These are phyloP conservation scores for Coffea canephora DNA, from an alignment of 257 asterid genomes.

Conservation along the genomic window DNA sequence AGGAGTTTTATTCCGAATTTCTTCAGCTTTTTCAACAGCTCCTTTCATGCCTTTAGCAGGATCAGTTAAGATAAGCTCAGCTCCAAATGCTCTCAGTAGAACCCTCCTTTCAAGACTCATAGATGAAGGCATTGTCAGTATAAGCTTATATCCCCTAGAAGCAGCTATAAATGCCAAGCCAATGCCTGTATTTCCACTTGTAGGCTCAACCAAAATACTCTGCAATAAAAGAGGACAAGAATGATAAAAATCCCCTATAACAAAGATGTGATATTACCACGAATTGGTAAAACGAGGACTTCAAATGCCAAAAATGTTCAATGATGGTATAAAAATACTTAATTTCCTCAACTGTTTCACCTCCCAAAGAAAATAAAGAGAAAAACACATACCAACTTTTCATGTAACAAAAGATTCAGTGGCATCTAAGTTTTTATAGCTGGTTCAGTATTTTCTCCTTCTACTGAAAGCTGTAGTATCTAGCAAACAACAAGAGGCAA, in stretches of 20 bases:
- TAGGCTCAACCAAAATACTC: conserved; percentile 96
- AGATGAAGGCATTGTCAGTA: conserved; percentile 99
- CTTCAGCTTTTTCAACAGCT: conserved; percentile 94
- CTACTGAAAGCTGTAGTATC: not conserved
- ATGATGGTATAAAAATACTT: not conserved
- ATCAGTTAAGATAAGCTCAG: conserved; percentile 86
- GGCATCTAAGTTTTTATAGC: not conserved
- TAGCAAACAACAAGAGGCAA: not conserved
- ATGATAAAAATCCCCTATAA: not conserved
- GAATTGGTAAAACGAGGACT: not conserved
- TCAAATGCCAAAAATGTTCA: not conserved
- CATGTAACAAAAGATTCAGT: not conserved
- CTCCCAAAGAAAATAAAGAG: not conserved
- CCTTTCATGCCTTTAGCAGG: conserved; percentile 97
- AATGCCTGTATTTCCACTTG: conserved; percentile 98
- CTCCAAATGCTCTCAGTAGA: conserved; percentile 96
- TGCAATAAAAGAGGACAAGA: conserved; percentile 29
- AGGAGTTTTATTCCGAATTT: conserved; percentile 67
- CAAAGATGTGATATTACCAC: not conserved
- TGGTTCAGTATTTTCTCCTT: not conserved
- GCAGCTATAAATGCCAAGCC: conserved; percentile 99
- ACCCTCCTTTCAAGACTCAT: conserved; percentile 99
- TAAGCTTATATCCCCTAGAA: conserved; percentile 93
- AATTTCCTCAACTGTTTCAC: not conserved
- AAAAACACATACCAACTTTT: not conserved